Conservation (phyloP, 2,329 filamentous ascomycete genomes). For the Botryosphaeria dothidea region DNA sequence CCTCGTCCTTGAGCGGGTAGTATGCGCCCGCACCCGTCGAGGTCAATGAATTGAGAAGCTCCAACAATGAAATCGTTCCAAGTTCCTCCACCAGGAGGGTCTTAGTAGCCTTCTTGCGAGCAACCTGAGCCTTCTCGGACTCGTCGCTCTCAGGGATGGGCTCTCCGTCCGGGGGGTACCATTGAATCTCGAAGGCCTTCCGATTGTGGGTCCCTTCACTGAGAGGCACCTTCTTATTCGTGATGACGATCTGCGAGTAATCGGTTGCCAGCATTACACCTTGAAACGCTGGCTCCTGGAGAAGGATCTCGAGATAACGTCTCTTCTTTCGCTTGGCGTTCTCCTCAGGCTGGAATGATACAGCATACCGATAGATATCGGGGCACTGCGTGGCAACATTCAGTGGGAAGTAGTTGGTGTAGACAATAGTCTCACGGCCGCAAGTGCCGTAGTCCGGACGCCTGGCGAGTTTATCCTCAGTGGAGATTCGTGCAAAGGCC, state of each 20-base stretch:
- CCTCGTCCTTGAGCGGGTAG: conserved; percentile 50
- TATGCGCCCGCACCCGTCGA: conserved; percentile 36
- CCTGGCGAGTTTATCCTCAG: conserved; percentile 27
- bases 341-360: conserved; percentile 37
- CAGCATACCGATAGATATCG: conserved; percentile 31
- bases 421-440: conserved; percentile 41
- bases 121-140: conserved; percentile 20
- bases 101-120: conserved; percentile 27
- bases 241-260: conserved; percentile 34
- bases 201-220: conserved; percentile 19
- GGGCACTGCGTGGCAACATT: conserved; percentile 29
- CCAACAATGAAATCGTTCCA: conserved; percentile 30
- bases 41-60: conserved; percentile 48
- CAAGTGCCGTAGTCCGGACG: conserved; percentile 36
- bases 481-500: conserved; percentile 27
- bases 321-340: conserved; percentile 47
- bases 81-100: conserved; percentile 26
- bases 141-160: conserved; percentile 28
- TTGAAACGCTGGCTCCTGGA: conserved; percentile 34
- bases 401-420: conserved; percentile 43
- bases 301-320: conserved; percentile 50
- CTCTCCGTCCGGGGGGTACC: conserved; percentile 30
- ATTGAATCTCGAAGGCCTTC: conserved; percentile 28
- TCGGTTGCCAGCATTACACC: conserved; percentile 39
- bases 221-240: conserved; percentile 29